phyloP scores from a whole-genome alignment of 352 stramenopile genomes.

The Salisapilia sapeloensis region DNA sequence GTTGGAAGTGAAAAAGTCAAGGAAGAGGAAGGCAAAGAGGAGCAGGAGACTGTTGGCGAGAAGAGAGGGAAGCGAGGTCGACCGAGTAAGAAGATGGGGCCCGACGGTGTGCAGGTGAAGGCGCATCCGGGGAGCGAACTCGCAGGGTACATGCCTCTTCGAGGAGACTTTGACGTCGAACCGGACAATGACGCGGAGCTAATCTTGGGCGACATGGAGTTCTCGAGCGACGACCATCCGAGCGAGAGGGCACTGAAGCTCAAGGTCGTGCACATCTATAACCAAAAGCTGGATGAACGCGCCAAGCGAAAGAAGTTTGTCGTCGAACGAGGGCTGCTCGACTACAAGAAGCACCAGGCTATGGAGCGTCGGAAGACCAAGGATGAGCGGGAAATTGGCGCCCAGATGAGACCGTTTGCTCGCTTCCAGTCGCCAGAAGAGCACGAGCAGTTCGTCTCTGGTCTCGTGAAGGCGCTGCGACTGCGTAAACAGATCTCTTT shows the following conservation, averaged over 20 bases:
- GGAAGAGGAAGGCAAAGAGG: constrained; percentile 9
- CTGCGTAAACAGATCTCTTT: constrained; percentile 93
- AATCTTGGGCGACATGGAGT: constrained; percentile 93
- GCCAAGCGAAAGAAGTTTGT: constrained; percentile 87
- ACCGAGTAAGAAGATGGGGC: constrained; percentile 8
- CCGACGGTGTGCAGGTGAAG: constrained; percentile 7
- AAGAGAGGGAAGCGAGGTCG: background rate
- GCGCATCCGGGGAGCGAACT: constrained; percentile 32
- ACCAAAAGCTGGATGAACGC: constrained; percentile 88
- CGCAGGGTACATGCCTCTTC: constrained; percentile 92
- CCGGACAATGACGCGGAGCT: constrained; percentile 96
- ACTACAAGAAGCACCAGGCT: constrained; percentile 91
- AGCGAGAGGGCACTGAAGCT: constrained; percentile 89
- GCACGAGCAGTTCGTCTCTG: constrained; percentile 86
- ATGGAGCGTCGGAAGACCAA: constrained; percentile 81
- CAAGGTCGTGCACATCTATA: constrained; percentile 94
- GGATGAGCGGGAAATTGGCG: constrained; percentile 90
- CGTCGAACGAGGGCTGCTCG: constrained; percentile 75
- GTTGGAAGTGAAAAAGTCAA: background rate
- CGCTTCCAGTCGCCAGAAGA: constrained; percentile 89
- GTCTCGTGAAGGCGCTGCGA: constrained; percentile 80
- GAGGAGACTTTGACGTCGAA: constrained; percentile 96
- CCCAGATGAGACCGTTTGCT: constrained; percentile 89
- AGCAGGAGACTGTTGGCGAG: constrained; percentile 2
- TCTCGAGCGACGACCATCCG: constrained; percentile 80